Percentiles rank a stretch among this genome's conserved stretches.
These are phyloP conservation scores for Urtica urens DNA, from an alignment of 306 rosid species.

Conservation along the genomic window DNA sequence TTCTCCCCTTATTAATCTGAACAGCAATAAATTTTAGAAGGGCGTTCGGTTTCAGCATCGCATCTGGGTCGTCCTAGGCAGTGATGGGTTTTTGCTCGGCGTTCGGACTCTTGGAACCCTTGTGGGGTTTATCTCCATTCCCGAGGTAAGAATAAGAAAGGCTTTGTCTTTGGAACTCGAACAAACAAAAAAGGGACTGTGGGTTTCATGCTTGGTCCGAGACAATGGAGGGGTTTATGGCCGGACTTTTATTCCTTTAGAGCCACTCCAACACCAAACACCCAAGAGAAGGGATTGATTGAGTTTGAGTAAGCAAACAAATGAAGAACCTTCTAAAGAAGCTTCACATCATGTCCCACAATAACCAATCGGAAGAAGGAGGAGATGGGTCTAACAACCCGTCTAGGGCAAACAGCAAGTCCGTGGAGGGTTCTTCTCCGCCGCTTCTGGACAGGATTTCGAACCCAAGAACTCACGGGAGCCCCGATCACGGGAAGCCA, in stretches of 20 bases:
- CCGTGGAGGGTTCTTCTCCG: slow-evolving; percentile 36
- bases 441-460: slow-evolving; percentile 41
- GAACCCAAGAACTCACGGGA: slow-evolving; percentile 24
- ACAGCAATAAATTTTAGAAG: slow-evolving; percentile 16
- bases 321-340: slow-evolving; percentile 95
- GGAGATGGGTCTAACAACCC: slow-evolving; percentile 39
- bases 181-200: neutral
- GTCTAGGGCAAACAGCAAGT: slow-evolving; percentile 40
- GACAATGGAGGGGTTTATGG: slow-evolving; percentile 61
- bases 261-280: slow-evolving; percentile 11
- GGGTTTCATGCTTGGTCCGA: slow-evolving; percentile 52
- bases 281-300: too few relatives aligned
- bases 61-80: slow-evolving; percentile 51
- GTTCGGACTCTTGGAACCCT: slow-evolving; percentile 8
- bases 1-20: slow-evolving; percentile 15
- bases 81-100: slow-evolving; percentile 18
- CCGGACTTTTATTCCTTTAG: slow-evolving; percentile 42
- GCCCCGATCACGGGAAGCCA: slow-evolving; percentile 45
- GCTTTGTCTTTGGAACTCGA: slow-evolving; percentile 20
- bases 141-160: slow-evolving; percentile 20
- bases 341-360: slow-evolving; percentile 56
- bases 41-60: slow-evolving; percentile 26
- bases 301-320: slow-evolving; percentile 24
- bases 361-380: slow-evolving; percentile 37
- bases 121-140: slow-evolving; percentile 17